A percentile compares a stretch with the other conserved stretches of the same genome.
Evolutionary conservation across 2,329 filamentous ascomycete species (phyloP).

Genomic region (Diaporthe vaccinii): DNA sequence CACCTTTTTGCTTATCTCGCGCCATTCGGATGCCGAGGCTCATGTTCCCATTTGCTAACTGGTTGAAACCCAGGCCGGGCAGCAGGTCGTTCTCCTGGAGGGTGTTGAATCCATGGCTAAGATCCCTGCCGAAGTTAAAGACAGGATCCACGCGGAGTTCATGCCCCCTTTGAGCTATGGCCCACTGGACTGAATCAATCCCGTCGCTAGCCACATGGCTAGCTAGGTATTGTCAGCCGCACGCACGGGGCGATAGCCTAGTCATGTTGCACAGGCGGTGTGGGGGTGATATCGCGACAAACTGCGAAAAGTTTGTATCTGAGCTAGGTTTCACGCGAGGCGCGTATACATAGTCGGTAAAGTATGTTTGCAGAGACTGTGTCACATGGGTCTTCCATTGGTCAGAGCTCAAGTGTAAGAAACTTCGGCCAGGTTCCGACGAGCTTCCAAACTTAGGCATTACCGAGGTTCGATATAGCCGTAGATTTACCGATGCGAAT

Average conservation of each 20-base stretch:
- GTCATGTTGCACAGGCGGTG: neutral
- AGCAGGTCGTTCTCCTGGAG: slow-evolving; percentile 42
- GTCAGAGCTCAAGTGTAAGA: neutral
- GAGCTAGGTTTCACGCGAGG: neutral
- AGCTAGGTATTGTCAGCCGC: neutral
- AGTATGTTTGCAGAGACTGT: neutral
- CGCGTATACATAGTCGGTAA: neutral
- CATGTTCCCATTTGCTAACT: neutral
- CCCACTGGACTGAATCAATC: slow-evolving; percentile 36
- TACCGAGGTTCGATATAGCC: too few species aligned
- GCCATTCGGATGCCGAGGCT: neutral
- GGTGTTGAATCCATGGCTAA: slow-evolving; percentile 41
- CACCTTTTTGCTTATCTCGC: neutral
- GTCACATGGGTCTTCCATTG: neutral
- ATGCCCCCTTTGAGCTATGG: slow-evolving; percentile 39
- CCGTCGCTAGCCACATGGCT: neutral
- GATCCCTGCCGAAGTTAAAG: slow-evolving; percentile 41
- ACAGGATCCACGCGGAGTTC: slow-evolving; percentile 41
- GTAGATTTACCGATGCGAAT: too few species aligned
- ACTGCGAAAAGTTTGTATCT: neutral
- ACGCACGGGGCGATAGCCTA: neutral
- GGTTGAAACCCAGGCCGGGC: slow-evolving; percentile 35
- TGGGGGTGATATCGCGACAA: neutral
- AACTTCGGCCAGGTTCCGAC: too few species aligned
- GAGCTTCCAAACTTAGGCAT: neutral